Base-by-base conservation (phyloP, 2,329 filamentous ascomycete species). In the Fusarium ramigenum region DNA sequence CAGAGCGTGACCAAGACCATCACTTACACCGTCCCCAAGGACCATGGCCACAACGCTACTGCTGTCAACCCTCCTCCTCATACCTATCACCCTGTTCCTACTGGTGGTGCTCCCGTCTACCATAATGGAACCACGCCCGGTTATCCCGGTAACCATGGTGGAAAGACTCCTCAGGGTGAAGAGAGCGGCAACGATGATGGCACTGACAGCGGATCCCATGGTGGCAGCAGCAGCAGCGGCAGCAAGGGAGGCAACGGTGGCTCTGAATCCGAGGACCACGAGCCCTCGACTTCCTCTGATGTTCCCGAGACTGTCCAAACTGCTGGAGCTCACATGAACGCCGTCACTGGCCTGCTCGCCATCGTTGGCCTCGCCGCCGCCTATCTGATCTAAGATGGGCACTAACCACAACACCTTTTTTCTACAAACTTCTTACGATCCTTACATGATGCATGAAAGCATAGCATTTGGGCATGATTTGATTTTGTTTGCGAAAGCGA, bases 361-460 rank as follows among this genome's bases (percentile, higher is more conserved):
- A 77, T 80, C 18, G 76, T 82, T 30, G 85, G 84, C 28, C 64
- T 85, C 37, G 72, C 82, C 15, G 84, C 80, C 52, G 84, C 79
- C 60, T 84, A 81, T 73, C 77, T 87, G 64, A 65, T 87, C 60
- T 87, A 83, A 82, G 54, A 28, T 43, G 53, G 47, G 34, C 34
- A 54, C 42, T 60, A 44, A 42, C 47, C 25, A 39, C 19, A 46
- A 47, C 19, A 46, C 25, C 34, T 39, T 43, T 61, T 37, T 43
- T 21, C 25, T 47, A 21, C 44, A 66, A 72, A 63, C 47, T 73
- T 69, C 64, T 69, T 66, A 75, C 73, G 73, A 75, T 75, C 72
- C 69, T 75, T 76, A 70, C 63, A 76, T 54, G 64, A 70, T 70
- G 66, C 71, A 75, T 64, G 72, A 72, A 60, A 63, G 64, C 72